Evolutionary conservation across 257 asterid species (phyloP).

Genomic region (Solanum raphanifolium): DNA sequence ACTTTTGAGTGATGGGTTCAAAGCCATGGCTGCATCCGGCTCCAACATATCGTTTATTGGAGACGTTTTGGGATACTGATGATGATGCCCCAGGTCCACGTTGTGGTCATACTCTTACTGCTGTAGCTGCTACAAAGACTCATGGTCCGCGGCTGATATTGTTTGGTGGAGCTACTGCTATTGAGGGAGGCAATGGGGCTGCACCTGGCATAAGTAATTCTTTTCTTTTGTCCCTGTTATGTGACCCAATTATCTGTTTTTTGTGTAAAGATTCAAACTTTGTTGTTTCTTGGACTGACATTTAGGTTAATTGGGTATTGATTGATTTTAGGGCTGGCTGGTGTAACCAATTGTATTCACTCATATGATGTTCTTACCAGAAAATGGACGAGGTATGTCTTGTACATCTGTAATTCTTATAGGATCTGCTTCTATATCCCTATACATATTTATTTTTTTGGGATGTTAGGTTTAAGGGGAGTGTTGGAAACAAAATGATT

Average conservation of each 20-base stretch:
- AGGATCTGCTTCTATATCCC: background rate
- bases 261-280: background rate
- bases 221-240: background rate
- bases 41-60: slow-evolving; percentile 31
- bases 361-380: slow-evolving; percentile 89
- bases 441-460: background rate
- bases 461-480: background rate
- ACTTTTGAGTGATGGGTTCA: slow-evolving; percentile 23
- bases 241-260: background rate
- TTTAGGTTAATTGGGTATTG: background rate
- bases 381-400: slow-evolving; percentile 80
- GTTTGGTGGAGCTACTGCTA: slow-evolving; percentile 97
- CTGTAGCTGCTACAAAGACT: slow-evolving; percentile 78
- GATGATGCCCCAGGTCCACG: slow-evolving; percentile 99
- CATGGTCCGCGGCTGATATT: slow-evolving; percentile 91
- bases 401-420: background rate
- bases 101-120: slow-evolving; percentile 88
- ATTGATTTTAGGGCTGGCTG: slow-evolving; percentile 67
- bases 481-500: background rate
- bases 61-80: slow-evolving; percentile 75
- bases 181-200: slow-evolving; percentile 81
- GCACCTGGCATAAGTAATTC: slow-evolving; percentile 80
- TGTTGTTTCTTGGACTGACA: background rate
- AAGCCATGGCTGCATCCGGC: slow-evolving; percentile 40
- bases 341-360: slow-evolving; percentile 83